phyloP scores from a whole-genome alignment of 2,329 filamentous ascomycete species.

The Colletotrichum camelliae region DNA sequence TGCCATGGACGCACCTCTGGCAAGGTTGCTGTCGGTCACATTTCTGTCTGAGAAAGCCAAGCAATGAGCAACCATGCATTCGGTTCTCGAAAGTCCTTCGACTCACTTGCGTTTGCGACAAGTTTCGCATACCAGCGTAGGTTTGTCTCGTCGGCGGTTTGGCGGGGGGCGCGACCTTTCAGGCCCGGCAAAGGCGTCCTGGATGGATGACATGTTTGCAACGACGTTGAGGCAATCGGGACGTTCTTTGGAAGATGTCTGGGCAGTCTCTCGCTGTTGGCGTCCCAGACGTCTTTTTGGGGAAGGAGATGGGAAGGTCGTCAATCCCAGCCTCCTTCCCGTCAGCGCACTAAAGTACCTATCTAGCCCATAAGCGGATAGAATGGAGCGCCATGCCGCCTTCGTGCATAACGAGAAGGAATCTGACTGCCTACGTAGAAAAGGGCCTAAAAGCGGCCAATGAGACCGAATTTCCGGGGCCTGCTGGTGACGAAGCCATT shows the following conservation, averaged over 20 bases:
- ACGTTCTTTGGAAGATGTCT: background rate
- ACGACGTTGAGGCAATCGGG: background rate
- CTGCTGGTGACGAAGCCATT: background rate
- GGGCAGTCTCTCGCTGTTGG: background rate
- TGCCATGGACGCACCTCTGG: slow-evolving; percentile 24
- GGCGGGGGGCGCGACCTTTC: background rate
- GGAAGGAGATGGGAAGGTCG: background rate
- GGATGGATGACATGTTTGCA: background rate
- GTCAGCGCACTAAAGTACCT: background rate
- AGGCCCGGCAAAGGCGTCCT: background rate
- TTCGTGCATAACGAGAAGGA: background rate
- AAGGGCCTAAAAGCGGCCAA: background rate
- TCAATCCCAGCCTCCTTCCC: background rate
- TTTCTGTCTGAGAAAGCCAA: slow-evolving; percentile 19
- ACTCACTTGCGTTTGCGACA: slow-evolving; percentile 40
- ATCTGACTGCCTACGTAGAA: background rate
- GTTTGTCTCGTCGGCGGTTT: slow-evolving; percentile 37
- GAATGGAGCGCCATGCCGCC: background rate
- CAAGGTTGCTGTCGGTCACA: slow-evolving; percentile 30
- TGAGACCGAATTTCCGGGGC: background rate
- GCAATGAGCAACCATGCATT: background rate
- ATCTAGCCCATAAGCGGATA: background rate
- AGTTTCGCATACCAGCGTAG: slow-evolving; percentile 36
- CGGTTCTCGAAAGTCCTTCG: too few relatives aligned
- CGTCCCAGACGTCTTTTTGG: background rate